Conservation (phyloP, 2,329 filamentous ascomycete genomes). For the Balansia obtecta region DNA sequence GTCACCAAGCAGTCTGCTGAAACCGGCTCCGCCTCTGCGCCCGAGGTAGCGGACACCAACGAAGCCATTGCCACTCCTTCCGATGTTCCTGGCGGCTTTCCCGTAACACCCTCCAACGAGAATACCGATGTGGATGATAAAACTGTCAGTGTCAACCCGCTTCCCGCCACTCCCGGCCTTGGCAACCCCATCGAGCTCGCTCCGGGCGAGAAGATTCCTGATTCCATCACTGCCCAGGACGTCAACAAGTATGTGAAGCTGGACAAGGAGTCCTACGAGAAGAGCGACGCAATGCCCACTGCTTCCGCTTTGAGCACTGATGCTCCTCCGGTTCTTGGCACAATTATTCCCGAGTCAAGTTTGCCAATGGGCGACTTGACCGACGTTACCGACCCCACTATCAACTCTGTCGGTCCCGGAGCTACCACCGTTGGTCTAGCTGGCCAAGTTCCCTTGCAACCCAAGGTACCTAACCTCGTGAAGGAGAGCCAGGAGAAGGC, state of each 20-base stretch:
- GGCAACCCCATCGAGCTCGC: constrained; percentile 72
- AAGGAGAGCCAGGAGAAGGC: constrained; percentile 61
- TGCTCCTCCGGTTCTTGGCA: constrained; percentile 44
- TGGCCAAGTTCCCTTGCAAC: constrained; percentile 53
- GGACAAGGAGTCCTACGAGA: constrained; percentile 80
- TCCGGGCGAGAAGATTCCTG: constrained; percentile 71
- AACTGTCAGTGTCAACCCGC: constrained; percentile 45
- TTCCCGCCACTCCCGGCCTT: constrained; percentile 48
- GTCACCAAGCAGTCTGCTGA: constrained; percentile 9
- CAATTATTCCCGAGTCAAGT: constrained; percentile 72
- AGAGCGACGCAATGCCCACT: constrained; percentile 52
- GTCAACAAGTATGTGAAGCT: constrained; percentile 60
- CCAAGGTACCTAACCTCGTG: constrained; percentile 37
- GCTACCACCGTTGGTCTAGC: constrained; percentile 60
- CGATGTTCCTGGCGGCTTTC: constrained; percentile 36
- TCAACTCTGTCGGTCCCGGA: constrained; percentile 39
- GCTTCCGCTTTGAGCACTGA: constrained; percentile 21
- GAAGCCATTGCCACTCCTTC: constrained; percentile 17
- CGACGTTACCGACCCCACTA: constrained; percentile 24
- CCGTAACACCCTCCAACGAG: constrained; percentile 52
- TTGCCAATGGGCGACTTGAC: constrained; percentile 45
- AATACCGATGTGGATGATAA: constrained; percentile 38
- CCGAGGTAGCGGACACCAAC: constrained; percentile 7
- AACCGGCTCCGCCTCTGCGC: constrained; percentile 4
- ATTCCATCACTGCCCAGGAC: constrained; percentile 54